These are phyloP conservation scores for Elongisporangium anandrum DNA, from an alignment of 352 stramenopile genomes.

Conservation along the genomic window DNA sequence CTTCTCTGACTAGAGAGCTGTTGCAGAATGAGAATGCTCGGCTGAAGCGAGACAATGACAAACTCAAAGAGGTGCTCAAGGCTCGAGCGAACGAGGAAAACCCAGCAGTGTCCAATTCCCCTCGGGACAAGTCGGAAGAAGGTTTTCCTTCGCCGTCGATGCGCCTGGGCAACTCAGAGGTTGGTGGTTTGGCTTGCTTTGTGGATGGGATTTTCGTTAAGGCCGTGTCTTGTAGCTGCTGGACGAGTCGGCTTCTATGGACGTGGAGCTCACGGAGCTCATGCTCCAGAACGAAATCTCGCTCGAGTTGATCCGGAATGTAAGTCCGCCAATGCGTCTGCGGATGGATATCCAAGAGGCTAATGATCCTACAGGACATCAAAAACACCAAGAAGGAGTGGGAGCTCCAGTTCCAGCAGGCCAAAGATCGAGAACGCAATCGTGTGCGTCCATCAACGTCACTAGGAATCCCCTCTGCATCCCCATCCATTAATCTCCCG, in stretches of 20 bases:
- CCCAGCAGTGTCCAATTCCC: constrained; percentile 13
- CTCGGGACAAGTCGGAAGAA: constrained; percentile 13
- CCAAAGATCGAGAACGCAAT: constrained; percentile 35
- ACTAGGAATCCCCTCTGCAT: constrained; percentile 25
- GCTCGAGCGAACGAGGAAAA: constrained; percentile 16
- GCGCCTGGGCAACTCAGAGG: constrained; percentile 19
- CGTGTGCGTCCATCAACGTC: constrained; percentile 49
- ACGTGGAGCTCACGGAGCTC: constrained; percentile 77
- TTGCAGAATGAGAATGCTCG: constrained; percentile 38
- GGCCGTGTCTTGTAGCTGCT: constrained; percentile 36
- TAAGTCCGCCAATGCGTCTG: constrained; percentile 11
- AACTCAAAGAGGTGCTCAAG: constrained; percentile 37
- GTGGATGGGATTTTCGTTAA: no score
- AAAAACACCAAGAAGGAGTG: constrained; percentile 79
- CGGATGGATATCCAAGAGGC: no score
- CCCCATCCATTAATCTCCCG: constrained; percentile 5
- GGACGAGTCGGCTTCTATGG: constrained; percentile 66
- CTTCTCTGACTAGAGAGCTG: background rate
- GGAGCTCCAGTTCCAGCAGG: constrained; percentile 52
- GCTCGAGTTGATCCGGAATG: constrained; percentile 77
- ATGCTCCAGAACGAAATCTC: constrained; percentile 85
- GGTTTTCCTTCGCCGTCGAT: background rate
- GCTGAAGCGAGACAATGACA: constrained; percentile 41
- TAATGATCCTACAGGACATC: constrained; percentile 37
- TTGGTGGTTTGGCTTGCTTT: no score